Base-by-base conservation (phyloP, 2,329 filamentous ascomycete genomes). In the Chlorencoelia australis region DNA sequence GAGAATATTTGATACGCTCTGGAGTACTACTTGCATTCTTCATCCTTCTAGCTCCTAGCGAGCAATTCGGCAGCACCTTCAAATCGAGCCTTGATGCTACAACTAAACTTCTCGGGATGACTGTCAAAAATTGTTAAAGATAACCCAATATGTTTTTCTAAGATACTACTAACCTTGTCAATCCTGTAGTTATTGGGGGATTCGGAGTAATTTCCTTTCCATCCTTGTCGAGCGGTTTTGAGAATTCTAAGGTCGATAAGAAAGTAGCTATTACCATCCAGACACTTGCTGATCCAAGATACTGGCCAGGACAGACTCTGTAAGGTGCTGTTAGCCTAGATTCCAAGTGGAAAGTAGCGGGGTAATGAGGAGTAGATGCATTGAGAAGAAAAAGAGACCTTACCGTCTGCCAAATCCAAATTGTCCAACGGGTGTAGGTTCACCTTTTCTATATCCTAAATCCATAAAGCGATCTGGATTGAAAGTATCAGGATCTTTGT, bases 341-440 rank as follows among this genome's bases (percentile, higher is more conserved):
- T 3, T 15, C 18, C 5, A 16, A 9, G n/a, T 7, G 8, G 27
- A 14, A 11, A 30, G n/a, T 8, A 5, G 15, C 6, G 8, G 10
- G 14, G 11, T 10, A 30, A 6, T 30, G 6, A 10, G 7, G 18
- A 17, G 5, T 0, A 10, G 27, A 14, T 2, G 27, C 10, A 5
- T 4, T 7, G 27, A 11, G n/a, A 5, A 15, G 18, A 17, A 29
- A 9, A 14, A 16, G 14, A 30, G 15, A 7, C 15, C 27, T 16
- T 2, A 30, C 27, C 59, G 15, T 66, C 60, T 3, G 3, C 71
- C 70, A 51, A 69, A 73, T 5, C 70, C 69, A 50, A 73, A 69
- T 24, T 64, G 62, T 3, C 65, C 67, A 15, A 52, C 56, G 0
- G 65, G 67, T 30, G 60, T 54, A 31, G 62, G 48, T 7, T 53